A percentile compares a stretch with the other conserved stretches of the same genome.
These are phyloP conservation scores for Solanum sejunctum DNA, from an alignment of 257 asterid genomes.

Conservation along the genomic window DNA sequence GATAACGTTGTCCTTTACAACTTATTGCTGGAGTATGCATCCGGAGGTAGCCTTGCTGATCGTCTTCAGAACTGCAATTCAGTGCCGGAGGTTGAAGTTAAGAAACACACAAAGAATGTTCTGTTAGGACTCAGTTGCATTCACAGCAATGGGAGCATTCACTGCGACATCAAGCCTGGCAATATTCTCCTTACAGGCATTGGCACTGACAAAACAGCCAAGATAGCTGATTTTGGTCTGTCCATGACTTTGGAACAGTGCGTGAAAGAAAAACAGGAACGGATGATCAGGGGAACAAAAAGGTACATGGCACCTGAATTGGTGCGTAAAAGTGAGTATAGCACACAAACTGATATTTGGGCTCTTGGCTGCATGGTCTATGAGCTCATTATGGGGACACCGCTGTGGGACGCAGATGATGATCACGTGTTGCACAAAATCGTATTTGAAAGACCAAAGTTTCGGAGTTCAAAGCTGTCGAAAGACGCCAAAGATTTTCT, in stretches of 20 bases:
- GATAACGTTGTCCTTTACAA: not conserved
- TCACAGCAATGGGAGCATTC: not conserved
- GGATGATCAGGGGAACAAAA: not conserved
- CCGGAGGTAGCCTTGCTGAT: not conserved
- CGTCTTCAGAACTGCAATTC: not conserved
- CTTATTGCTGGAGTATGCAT: not conserved
- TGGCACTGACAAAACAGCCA: not conserved
- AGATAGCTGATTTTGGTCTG: constrained; percentile 1
- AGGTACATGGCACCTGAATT: constrained; percentile 6
- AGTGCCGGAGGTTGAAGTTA: not conserved
- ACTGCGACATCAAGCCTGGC: constrained; percentile 4
- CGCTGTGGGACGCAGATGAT: not conserved
- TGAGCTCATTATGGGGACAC: not conserved
- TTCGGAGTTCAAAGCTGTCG: not conserved
- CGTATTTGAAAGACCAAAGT: not conserved
- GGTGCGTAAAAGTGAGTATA: not conserved
- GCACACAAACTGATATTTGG: not conserved
- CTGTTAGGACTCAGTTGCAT: not conserved
- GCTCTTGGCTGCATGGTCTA: constrained; percentile 7
- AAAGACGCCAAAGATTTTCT: not conserved
- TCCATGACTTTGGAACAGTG: not conserved
- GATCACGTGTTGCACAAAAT: not conserved
- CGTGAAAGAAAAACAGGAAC: not conserved
- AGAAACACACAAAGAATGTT: not conserved
- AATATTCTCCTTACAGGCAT: constrained; percentile 1